Evolutionary conservation across 1,139 yeast species (phyloP), one percentile per base, ranked within the genome.

Genomic region (Scheffersomyces lignicola): DNA sequence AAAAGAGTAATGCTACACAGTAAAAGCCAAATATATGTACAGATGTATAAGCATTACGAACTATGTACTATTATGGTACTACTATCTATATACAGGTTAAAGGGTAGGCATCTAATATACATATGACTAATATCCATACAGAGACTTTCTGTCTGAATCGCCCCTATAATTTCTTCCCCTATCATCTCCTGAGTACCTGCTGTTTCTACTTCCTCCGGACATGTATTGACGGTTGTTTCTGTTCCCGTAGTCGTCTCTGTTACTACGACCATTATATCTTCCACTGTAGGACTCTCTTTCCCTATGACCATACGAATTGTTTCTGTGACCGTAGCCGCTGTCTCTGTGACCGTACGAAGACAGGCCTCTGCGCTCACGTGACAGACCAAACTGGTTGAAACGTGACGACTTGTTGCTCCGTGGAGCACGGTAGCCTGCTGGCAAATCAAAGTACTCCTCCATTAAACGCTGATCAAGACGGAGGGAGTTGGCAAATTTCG

Each of bases 251-350:
- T 27, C 23, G 21, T 28, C 37, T 69, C 82, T 75, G 54, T 76
- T 81, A 62, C 81, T 74, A 44, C 62, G 64, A 52, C 64, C 62
- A 38, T 38, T 18, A 11, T 32, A 32, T 16, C 33, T 24, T 17
- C 25, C 33, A 25, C 35, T 33, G 23, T 29, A 16, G 13, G 28
- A 23, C 31, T 18, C 15, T 33, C 32, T 18, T 20, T 41, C 45
- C 34, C 56, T 52, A 29, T 47, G 40, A 18, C 42, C 50, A 36
- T 50, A 49, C 28, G 44, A 52, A 32, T 53, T 58, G 40, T 8
- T 29, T 29, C 59, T 56, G 29, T 43, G 11, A 10, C 17, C 49
- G 7, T 48, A 53, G 21, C 54, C 53, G 29, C 59, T 56, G 29
- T 43, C 16, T 8, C 17, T 50, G 7, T 48, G 53, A 22, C 54